A percentile compares a stretch with the other conserved stretches of the same genome.
Evolutionary conservation across 2,329 filamentous ascomycete genomes (phyloP).

Genomic region (Sclerotiophoma versabilis): DNA sequence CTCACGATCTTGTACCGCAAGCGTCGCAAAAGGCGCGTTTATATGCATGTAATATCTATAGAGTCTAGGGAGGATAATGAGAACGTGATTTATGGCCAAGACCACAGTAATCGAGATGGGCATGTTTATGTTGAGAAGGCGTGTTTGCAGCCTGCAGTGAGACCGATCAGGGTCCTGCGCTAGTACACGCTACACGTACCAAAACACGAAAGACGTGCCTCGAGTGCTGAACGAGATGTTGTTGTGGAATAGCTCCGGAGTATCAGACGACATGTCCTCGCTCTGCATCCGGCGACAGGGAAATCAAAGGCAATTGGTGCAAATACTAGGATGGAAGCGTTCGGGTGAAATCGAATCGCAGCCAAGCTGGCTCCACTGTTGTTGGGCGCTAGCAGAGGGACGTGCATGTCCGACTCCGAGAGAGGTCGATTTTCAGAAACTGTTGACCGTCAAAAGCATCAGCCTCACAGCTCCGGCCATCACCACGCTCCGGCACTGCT

Average conservation of each 20-base stretch:
- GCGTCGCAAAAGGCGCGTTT: constrained; percentile 25
- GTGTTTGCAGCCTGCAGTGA: not conserved
- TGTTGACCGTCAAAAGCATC: constrained; percentile 11
- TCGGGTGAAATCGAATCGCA: constrained; percentile 19
- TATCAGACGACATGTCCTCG: too few species aligned
- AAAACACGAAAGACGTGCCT: not conserved
- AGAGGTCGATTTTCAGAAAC: constrained; percentile 13
- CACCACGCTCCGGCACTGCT: constrained; percentile 35
- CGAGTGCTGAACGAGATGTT: too few species aligned
- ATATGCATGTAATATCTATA: constrained; percentile 39
- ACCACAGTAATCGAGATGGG: not conserved
- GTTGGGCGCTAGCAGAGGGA: not conserved
- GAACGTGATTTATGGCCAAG: constrained; percentile 24
- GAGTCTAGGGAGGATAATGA: constrained; percentile 30
- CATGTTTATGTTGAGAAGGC: constrained; percentile 2
- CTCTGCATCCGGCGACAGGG: not conserved
- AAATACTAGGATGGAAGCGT: not conserved
- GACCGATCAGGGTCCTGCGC: constrained; percentile 8
- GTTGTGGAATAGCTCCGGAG: too few species aligned
- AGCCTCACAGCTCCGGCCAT: constrained; percentile 29
- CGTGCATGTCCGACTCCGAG: too few species aligned
- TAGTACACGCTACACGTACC: not conserved
- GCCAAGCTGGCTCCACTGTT: constrained; percentile 1
- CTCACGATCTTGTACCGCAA: constrained; percentile 24
- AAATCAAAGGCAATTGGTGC: not conserved